phyloP scores from a whole-genome alignment of 2,329 filamentous ascomycete genomes.

The Endoconidiophora laricicola region DNA sequence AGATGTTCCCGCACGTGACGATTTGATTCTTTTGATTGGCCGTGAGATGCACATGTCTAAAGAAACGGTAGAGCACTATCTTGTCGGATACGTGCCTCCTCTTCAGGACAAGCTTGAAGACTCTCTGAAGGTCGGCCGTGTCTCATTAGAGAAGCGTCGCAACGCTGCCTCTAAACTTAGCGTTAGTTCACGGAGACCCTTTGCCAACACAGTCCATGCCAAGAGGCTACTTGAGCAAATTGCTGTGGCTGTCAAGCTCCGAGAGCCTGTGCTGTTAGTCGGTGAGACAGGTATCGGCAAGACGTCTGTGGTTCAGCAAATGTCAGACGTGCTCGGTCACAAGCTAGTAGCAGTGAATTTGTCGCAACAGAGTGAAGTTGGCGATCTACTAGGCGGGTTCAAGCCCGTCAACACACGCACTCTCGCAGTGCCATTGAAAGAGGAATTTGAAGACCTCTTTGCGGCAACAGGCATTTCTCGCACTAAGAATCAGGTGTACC shows the following conservation, averaged over 20 bases:
- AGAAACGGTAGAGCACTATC: constrained; percentile 62
- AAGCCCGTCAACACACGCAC: constrained; percentile 87
- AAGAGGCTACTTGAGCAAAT: constrained; percentile 77
- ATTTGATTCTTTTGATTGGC: constrained; percentile 55
- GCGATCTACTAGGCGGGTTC: constrained; percentile 89
- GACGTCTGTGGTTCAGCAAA: constrained; percentile 85
- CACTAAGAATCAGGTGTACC: constrained; percentile 74
- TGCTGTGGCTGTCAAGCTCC: constrained; percentile 60
- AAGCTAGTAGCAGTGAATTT: constrained; percentile 87
- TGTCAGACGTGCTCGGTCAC: constrained; percentile 68
- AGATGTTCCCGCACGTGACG: constrained; percentile 40
- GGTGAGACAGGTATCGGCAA: constrained; percentile 98
- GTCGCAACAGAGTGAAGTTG: constrained; percentile 92
- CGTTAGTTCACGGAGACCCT: constrained; percentile 44
- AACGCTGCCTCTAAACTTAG: constrained; percentile 27
- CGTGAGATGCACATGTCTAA: constrained; percentile 76
- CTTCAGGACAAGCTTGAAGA: constrained; percentile 42
- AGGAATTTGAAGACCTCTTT: constrained; percentile 86
- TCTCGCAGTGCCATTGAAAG: constrained; percentile 74
- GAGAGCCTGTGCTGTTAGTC: constrained; percentile 87
- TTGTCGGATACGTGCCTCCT: constrained; percentile 54
- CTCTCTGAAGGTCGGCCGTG: constrained; percentile 49
- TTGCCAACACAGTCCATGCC: constrained; percentile 78
- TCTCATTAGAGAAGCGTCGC: constrained; percentile 41
- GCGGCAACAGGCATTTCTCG: constrained; percentile 67